These are phyloP conservation scores for Zygotorulaspora sp. DNA, from an alignment of 805 yeast genomes.

Conservation along the genomic window DNA sequence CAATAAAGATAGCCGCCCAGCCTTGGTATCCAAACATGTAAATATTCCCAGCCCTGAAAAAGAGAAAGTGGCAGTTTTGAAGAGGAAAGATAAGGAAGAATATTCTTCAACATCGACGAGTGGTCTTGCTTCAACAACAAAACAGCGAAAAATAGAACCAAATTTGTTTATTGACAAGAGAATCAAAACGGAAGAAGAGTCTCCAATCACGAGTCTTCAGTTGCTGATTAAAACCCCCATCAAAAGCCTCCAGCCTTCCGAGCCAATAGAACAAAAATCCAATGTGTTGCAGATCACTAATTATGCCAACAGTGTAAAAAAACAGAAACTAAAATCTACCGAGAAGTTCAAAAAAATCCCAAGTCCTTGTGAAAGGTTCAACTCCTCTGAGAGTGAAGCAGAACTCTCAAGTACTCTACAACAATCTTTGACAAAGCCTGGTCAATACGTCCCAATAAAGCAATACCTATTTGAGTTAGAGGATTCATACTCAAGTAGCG, in stretches of 20 bases:
- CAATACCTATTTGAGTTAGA: slow-evolving; percentile 9
- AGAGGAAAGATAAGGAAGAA: slow-evolving; percentile 13
- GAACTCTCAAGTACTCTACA: neutral
- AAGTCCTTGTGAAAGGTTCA: neutral
- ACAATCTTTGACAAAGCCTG: slow-evolving; percentile 9
- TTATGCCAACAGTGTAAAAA: slow-evolving; percentile 1
- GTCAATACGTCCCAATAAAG: slow-evolving; percentile 8
- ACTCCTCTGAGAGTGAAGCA: neutral
- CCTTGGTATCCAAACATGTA: slow-evolving; percentile 16
- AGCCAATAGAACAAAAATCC: neutral
- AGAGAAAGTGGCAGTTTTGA: slow-evolving; percentile 6
- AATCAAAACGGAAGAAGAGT: slow-evolving; percentile 7
- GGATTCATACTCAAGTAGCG: neutral
- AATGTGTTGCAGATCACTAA: neutral
- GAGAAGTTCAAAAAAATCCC: slow-evolving; percentile 9
- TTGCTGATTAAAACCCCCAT: slow-evolving; percentile 2
- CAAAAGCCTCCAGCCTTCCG: neutral
- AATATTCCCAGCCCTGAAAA: slow-evolving; percentile 9
- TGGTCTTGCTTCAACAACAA: neutral
- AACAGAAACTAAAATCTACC: slow-evolving; percentile 7
- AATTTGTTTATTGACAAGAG: neutral
- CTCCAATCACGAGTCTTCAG: neutral
- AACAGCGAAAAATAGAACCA: neutral
- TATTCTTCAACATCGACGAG: slow-evolving; percentile 9
- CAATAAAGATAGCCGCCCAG: slow-evolving; percentile 22